Evolutionary conservation across 2,329 filamentous ascomycete genomes (phyloP).

Genomic region (Penicillium polonicum): DNA sequence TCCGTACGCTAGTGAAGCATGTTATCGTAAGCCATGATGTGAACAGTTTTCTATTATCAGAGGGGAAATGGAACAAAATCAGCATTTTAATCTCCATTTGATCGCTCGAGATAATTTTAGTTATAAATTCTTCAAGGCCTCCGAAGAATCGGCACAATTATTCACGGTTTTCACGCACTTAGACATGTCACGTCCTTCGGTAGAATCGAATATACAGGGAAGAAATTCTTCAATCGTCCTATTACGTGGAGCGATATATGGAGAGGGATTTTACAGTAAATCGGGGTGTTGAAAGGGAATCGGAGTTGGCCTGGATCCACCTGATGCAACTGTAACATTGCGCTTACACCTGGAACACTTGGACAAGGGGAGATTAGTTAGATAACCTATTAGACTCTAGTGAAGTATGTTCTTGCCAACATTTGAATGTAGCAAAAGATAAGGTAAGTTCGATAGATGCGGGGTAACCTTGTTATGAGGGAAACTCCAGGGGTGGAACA

Average conservation of each 20-base stretch:
- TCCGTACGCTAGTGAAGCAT: no score
- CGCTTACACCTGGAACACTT: background rate
- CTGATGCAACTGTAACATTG: background rate
- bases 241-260: background rate
- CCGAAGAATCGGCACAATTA: no score
- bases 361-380: background rate
- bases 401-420: background rate
- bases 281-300: background rate
- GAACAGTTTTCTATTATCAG: no score
- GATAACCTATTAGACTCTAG: background rate
- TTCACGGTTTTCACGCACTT: no score
- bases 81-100: no score
- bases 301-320: background rate
- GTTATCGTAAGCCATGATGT: no score
- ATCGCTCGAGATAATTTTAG: no score
- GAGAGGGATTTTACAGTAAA: background rate
- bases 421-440: background rate
- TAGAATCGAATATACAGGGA: no score
- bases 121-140: no score
- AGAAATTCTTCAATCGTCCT: no score
- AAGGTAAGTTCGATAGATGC: background rate
- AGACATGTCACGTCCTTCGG: no score
- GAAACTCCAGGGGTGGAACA: background rate
- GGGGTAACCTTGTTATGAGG: background rate
- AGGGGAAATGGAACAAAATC: no score